Conservation (phyloP, 495 filamentous ascomycete species). For the Trichoderma asperelloides region DNA sequence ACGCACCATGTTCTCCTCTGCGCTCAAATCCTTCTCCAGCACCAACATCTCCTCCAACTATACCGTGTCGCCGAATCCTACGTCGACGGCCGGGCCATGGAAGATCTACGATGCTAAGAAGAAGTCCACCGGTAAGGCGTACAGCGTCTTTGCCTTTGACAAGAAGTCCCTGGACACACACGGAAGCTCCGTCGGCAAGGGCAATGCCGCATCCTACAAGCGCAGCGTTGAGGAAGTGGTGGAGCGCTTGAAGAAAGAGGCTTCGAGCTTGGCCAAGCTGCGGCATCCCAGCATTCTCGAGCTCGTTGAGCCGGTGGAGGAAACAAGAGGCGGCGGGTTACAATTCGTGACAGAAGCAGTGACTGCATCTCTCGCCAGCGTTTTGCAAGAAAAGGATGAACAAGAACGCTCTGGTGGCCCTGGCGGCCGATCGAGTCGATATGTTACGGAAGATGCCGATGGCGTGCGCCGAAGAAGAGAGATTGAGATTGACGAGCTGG, state of each 20-base stretch:
- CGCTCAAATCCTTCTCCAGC: constrained; percentile 82
- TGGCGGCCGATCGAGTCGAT: constrained; percentile 64
- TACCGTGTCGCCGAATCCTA: constrained; percentile 58
- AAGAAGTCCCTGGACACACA: constrained; percentile 70
- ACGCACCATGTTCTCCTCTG: constrained; percentile 75
- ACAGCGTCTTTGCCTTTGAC: constrained; percentile 93
- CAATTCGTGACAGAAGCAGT: constrained; percentile 94
- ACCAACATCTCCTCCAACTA: constrained; percentile 86
- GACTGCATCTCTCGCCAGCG: constrained; percentile 72
- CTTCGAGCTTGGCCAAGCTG: constrained; percentile 72
- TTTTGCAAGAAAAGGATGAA: constrained; percentile 83
- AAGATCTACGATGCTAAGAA: constrained; percentile 97
- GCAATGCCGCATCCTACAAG: constrained; percentile 57
- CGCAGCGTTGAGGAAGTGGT: constrained; percentile 78
- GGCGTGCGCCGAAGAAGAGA: constrained; percentile 68
- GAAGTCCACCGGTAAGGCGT: constrained; percentile 78
- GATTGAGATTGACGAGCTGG: constrained; percentile 90
- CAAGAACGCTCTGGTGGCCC: constrained; percentile 62
- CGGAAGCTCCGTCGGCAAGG: constrained; percentile 43
- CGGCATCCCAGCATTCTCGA: constrained; percentile 89
- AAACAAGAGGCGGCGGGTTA: constrained; percentile 78
- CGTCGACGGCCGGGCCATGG: constrained; percentile 79
- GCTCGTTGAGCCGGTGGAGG: constrained; percentile 89
- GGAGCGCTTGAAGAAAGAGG: constrained; percentile 84
- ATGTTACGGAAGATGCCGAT: constrained; percentile 71